Evolutionary conservation across 169 alveolate genomes (phyloP).

Genomic region (Toxoplasma gondii): DNA sequence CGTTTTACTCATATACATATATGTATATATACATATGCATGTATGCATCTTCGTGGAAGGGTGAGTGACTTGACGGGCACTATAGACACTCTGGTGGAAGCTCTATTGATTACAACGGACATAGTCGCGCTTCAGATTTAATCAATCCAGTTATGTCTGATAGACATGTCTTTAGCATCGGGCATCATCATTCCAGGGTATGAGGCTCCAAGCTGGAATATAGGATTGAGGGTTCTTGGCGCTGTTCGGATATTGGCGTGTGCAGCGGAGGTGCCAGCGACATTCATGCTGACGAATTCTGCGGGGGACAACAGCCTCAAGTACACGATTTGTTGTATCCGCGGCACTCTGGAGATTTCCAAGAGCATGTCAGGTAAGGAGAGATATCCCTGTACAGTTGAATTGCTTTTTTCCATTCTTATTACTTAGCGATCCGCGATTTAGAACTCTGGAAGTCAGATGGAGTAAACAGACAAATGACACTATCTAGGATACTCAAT

Average conservation of each 20-base stretch:
- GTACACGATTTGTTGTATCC: slow-evolving; percentile 38
- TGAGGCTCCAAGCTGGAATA: too few species aligned
- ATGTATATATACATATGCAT: background rate
- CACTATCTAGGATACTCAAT: too few species aligned
- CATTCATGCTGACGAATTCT: slow-evolving; percentile 36
- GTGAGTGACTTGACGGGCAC: background rate
- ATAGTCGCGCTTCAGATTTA: too few species aligned
- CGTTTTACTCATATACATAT: background rate
- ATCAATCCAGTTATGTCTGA: too few species aligned
- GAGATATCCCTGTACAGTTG: too few species aligned
- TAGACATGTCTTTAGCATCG: background rate
- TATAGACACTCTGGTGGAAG: background rate
- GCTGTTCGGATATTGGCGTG: background rate
- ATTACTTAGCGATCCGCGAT: too few species aligned
- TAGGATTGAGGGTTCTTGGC: background rate
- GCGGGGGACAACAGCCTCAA: slow-evolving; percentile 63
- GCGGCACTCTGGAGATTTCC: slow-evolving; percentile 50
- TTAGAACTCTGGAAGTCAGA: too few species aligned
- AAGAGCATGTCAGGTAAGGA: slow-evolving; percentile 53
- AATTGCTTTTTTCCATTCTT: too few species aligned
- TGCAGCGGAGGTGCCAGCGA: slow-evolving; percentile 45
- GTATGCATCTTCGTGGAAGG: background rate
- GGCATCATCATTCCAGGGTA: background rate
- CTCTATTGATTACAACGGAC: too few species aligned
- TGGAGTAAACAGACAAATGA: too few species aligned